Conservation (phyloP, 345 rosid genomes). For the Bruguiera sexangula region DNA sequence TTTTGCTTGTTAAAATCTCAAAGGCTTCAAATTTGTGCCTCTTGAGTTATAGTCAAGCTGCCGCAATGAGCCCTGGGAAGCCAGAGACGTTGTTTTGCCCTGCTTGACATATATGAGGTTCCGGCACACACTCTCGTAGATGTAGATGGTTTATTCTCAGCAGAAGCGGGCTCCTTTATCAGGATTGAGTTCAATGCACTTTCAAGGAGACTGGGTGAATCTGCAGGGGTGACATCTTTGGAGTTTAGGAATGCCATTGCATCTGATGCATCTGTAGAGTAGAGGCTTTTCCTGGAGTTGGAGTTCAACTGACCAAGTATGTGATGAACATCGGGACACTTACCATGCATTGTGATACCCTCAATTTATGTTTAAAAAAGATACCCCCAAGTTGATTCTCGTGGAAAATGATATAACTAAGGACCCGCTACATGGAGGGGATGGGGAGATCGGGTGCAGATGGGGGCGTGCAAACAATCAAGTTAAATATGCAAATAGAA, state of each 20-base stretch:
- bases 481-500: too few species aligned
- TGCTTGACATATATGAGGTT: conserved; percentile 69
- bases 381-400: conserved; percentile 51
- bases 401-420: conserved; percentile 34
- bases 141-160: conserved; percentile 47
- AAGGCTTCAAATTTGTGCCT: conserved; percentile 45
- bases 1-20: conserved; percentile 50
- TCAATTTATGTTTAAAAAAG: conserved; percentile 27
- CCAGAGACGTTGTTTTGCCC: conserved; percentile 60
- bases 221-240: conserved; percentile 43
- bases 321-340: conserved; percentile 76
- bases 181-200: conserved; percentile 54
- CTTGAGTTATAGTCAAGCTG: conserved; percentile 73
- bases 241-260: conserved; percentile 48
- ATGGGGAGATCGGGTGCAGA: too few species aligned
- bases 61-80: conserved; percentile 45
- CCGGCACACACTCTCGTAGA: conserved; percentile 46
- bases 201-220: conserved; percentile 35
- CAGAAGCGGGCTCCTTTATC: conserved; percentile 45
- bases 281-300: conserved; percentile 48
- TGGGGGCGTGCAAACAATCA: too few species aligned
- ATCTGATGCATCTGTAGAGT: conserved; percentile 34
- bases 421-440: too few species aligned
- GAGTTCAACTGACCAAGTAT: conserved; percentile 57
- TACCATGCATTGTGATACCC: conserved; percentile 42